These are phyloP conservation scores for Oryza brachyantha DNA, from an alignment of 176 grass and related monocot species.

Conservation along the genomic window DNA sequence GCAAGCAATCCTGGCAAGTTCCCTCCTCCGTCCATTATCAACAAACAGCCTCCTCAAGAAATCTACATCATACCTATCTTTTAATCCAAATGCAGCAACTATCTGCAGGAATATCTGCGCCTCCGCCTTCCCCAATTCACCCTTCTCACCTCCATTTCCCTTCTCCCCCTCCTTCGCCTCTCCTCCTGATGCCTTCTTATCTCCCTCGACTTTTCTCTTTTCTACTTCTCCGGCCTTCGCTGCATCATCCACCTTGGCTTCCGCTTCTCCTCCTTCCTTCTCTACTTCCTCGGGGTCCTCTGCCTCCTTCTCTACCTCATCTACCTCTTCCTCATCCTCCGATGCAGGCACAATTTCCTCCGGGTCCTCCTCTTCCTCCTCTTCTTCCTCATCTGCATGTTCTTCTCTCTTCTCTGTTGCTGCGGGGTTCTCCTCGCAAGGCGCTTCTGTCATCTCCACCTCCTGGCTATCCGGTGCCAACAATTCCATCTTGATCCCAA, in stretches of 20 bases:
- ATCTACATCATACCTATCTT: conserved; percentile 52
- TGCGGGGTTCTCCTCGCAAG: not conserved
- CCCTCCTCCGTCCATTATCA: conserved; percentile 60
- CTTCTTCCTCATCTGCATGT: conserved; percentile 6
- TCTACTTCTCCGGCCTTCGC: conserved; percentile 17
- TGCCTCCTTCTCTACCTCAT: conserved; percentile 32
- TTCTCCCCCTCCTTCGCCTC: conserved; percentile 11
- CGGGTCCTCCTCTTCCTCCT: conserved; percentile 21
- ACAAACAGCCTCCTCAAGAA: conserved; percentile 67
- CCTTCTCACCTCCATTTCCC: not conserved
- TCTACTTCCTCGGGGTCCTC: not conserved
- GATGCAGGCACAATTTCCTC: conserved; percentile 11
- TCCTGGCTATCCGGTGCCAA: not conserved
- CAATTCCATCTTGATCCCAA: conserved; percentile 33
- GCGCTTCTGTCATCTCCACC: conserved; percentile 32
- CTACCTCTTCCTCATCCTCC: conserved; percentile 10
- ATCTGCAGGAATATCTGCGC: conserved; percentile 73
- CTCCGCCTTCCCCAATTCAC: conserved; percentile 34
- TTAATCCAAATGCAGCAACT: conserved; percentile 54
- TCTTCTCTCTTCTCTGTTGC: conserved; percentile 33
- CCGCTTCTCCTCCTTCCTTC: conserved; percentile 26
- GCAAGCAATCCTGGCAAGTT: conserved; percentile 55
- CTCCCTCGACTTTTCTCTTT: conserved; percentile 31
- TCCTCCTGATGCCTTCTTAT: conserved; percentile 11
- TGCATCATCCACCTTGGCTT: conserved; percentile 9